Evolutionary conservation across 192 early-diverging fungal species (phyloP).

Genomic region (Rhizoclosmatium sp.): DNA sequence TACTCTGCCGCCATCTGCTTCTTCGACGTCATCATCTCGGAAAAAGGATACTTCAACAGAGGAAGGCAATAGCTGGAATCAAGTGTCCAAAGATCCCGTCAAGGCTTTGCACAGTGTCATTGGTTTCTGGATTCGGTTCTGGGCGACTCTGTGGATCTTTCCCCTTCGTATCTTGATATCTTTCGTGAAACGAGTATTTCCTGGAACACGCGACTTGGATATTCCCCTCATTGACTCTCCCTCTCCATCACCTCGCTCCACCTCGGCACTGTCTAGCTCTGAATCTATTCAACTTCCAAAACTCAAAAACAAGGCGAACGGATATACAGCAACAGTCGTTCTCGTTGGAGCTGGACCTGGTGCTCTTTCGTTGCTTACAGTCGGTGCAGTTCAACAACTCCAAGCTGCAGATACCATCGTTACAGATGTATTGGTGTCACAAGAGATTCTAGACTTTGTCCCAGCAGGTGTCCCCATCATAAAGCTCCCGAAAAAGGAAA

Average conservation of each 20-base stretch:
- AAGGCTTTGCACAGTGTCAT: not conserved
- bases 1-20: not conserved
- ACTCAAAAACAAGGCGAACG: not conserved
- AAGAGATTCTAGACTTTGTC: conserved; percentile 63
- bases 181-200: not conserved
- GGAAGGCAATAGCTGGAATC: not conserved
- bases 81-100: not conserved
- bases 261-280: not conserved
- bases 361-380: conserved; percentile 80
- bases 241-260: not conserved
- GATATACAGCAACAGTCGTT: conserved; percentile 1
- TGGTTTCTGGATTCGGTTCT: not conserved
- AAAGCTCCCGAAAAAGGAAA: conserved; percentile 73
- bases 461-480: conserved; percentile 63
- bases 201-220: too few relatives aligned
- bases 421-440: conserved; percentile 64
- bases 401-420: conserved; percentile 83
- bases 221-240: not conserved
- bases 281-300: conserved; percentile 6
- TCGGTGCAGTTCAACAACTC: conserved; percentile 49
- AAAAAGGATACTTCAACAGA: not conserved
- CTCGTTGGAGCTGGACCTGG: conserved; percentile 92
- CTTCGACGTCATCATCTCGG: not conserved
- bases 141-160: not conserved
- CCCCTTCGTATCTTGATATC: not conserved